Base-by-base conservation (phyloP, 805 yeast genomes). In the Metschnikowia sp. region DNA sequence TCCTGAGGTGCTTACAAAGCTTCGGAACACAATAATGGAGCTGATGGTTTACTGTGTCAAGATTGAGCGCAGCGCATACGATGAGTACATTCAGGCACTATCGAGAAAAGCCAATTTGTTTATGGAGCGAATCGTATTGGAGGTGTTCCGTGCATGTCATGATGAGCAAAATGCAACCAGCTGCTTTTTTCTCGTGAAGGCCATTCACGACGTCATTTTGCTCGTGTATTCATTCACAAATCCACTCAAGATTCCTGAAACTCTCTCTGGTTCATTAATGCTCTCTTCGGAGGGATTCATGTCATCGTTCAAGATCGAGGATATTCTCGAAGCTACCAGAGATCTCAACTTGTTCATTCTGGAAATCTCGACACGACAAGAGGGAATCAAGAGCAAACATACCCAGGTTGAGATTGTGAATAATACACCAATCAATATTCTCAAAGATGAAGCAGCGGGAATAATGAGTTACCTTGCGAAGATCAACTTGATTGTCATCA, bases 191-290 rank as follows among this genome's bases (percentile, higher is more conserved):
- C 40, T 54, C 5, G 50, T 54, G 32, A 43, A 50, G 34, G 49
- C 50, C 11, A 40, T 41, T 34, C 50, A 49, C 22, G 53, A 48
- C 18, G 39, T 54, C 11, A 45, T 51, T 7, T 18, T 42, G 29
- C 47, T 54, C 28, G 40, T 51, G 30, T 54, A 45, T 40, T 44
- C 50, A 9, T 52, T 52, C 31, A 48, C 57, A 4, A 52, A 52
- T 34, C 57, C 57, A 11, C 47, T 45, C 44, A 52, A 47, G n/a
- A 40, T 47, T 15, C 47, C 53, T 2, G 46, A 44, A 15, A 41
- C 49, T 11, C 47, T 47, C 30, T 45, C 40, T 9, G 44, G 34
- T 10, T 13, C n/a, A 13, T 12, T 47, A n/a, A 12, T 39, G 10
- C 32, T 32, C 8, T 29, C 38, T 3, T 15, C 32, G 10, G 50